Conservation (phyloP, 306 rosid species). For the Fagus crenata region DNA sequence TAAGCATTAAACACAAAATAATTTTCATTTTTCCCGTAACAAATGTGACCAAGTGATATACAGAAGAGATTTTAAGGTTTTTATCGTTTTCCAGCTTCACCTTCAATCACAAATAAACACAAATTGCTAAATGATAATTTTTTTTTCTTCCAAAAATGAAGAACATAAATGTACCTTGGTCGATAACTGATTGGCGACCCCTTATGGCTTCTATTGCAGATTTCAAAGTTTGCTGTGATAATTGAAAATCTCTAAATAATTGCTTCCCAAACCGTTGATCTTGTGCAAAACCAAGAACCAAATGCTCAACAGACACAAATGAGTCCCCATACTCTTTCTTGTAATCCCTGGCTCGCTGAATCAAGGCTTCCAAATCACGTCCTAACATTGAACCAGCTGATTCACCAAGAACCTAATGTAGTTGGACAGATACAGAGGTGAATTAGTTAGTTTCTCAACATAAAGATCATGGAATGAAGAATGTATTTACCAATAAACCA, state of each 20-base stretch:
- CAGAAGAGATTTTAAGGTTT: not conserved
- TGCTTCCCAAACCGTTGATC: slow-evolving; percentile 89
- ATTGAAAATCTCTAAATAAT: slow-evolving; percentile 78
- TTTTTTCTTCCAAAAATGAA: slow-evolving; percentile 8
- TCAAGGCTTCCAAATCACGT: slow-evolving; percentile 91
- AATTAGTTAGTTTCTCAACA: slow-evolving; percentile 18
- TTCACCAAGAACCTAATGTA: slow-evolving; percentile 74
- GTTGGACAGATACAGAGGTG: slow-evolving; percentile 21
- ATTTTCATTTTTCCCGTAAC: not conserved
- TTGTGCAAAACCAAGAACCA: slow-evolving; percentile 82
- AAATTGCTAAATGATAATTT: not conserved
- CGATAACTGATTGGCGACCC: slow-evolving; percentile 93
- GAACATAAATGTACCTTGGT: slow-evolving; percentile 64
- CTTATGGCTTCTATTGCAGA: slow-evolving; percentile 83
- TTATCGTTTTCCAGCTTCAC: not conserved
- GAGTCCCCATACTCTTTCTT: slow-evolving; percentile 94
- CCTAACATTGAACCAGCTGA: slow-evolving; percentile 85
- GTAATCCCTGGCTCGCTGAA: slow-evolving; percentile 85
- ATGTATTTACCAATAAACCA: not conserved
- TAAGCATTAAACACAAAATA: not conserved
- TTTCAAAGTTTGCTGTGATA: slow-evolving; percentile 63
- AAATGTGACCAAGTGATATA: not conserved
- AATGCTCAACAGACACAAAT: slow-evolving; percentile 92
- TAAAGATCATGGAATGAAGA: not conserved
- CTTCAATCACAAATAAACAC: not conserved